A percentile compares a stretch with the other conserved stretches of the same genome.
phyloP scores from a whole-genome alignment of 305 asterid genomes.

The Fraxinus paxiana region DNA sequence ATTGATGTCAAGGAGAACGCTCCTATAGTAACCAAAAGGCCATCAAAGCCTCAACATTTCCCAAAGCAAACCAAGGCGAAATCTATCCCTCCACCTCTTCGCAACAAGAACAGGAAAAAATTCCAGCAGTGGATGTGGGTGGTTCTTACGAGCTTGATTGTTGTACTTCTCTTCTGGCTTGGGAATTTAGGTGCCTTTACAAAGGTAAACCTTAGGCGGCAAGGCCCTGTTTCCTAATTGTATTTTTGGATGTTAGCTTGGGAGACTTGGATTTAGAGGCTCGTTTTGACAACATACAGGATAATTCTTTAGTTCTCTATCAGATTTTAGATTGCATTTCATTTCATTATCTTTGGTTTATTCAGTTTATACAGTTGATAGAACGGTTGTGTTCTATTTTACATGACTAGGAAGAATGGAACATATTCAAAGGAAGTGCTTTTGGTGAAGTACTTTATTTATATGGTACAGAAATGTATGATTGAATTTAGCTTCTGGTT shows the following conservation, averaged over 20 bases:
- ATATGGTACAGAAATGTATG: not conserved
- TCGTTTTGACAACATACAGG: not conserved
- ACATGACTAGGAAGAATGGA: slow-evolving; percentile 7
- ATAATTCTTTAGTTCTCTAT: not conserved
- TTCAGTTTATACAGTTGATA: slow-evolving; percentile 10
- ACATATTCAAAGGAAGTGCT: not conserved
- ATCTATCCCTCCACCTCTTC: slow-evolving; percentile 47
- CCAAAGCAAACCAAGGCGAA: slow-evolving; percentile 36
- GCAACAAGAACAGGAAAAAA: slow-evolving; percentile 37
- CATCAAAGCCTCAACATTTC: slow-evolving; percentile 28
- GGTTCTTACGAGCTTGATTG: slow-evolving; percentile 21
- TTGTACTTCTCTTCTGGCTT: slow-evolving; percentile 33
- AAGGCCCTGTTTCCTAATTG: slow-evolving; percentile 10
- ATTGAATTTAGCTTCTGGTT: not conserved
- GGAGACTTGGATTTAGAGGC: slow-evolving; percentile 5
- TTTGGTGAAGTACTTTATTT: not conserved
- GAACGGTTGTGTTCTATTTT: slow-evolving; percentile 7
- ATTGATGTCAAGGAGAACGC: slow-evolving; percentile 26
- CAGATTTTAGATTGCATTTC: not conserved
- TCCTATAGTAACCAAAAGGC: slow-evolving; percentile 15
- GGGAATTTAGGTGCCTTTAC: slow-evolving; percentile 44
- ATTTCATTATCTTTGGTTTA: slow-evolving; percentile 5
- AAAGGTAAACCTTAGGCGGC: slow-evolving; percentile 25
- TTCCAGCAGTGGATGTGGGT: slow-evolving; percentile 51
- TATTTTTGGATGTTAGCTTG: slow-evolving; percentile 11